These are phyloP conservation scores for Cnidoscolus chayamansa DNA, from an alignment of 441 rosid species.

Conservation along the genomic window DNA sequence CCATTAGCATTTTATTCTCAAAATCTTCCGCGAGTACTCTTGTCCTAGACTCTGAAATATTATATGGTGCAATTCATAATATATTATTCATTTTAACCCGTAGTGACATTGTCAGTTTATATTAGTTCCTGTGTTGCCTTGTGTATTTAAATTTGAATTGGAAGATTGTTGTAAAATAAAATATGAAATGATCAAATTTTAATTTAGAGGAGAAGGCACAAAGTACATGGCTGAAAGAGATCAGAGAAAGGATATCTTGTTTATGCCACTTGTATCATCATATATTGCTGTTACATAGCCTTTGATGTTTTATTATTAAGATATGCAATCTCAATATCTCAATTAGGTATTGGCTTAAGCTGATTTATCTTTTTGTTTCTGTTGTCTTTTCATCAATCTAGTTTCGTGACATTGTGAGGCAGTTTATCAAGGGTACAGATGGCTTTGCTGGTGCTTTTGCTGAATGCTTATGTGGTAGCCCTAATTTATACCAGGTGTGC, in stretches of 20 bases:
- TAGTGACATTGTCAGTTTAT: not conserved
- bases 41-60: not conserved
- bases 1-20: not conserved
- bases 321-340: not conserved
- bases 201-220: not conserved
- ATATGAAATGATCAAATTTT: not conserved
- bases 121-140: too few relatives aligned
- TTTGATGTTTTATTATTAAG: not conserved
- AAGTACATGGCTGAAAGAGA: not conserved
- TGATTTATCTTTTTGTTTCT: conserved; percentile 17
- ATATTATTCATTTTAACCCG: not conserved
- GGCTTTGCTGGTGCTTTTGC: conserved; percentile 95
- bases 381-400: conserved; percentile 30
- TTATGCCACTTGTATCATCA: not conserved
- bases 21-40: not conserved
- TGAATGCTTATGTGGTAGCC: conserved; percentile 91
- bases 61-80: not conserved
- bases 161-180: not conserved
- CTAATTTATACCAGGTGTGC: conserved; percentile 77
- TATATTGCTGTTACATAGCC: not conserved
- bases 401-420: conserved; percentile 88
- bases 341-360: conserved; percentile 6
- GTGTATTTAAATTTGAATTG: not conserved
- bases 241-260: not conserved
- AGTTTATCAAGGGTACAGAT: conserved; percentile 86